Base-by-base conservation (phyloP, 2,329 filamentous ascomycete genomes). In the Coniochaeta prunicola region DNA sequence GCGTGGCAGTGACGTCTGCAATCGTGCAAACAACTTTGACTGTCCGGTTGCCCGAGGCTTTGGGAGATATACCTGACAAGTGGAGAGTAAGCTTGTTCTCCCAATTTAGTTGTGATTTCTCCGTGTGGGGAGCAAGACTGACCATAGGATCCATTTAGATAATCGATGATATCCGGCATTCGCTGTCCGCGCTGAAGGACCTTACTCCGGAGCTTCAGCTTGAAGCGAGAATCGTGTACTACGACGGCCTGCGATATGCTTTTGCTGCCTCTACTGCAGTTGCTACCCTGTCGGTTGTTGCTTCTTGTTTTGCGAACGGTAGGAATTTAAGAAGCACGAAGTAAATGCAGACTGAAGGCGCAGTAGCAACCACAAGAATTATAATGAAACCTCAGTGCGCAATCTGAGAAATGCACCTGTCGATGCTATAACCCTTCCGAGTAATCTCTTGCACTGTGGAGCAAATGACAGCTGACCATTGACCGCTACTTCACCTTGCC, bases 11-110 rank as follows among this genome's bases (percentile, higher is more conserved):
- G 36, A 83, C 83, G 0, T 85, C 84, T 9, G 79, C 84, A 7
- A 83, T 88, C 50, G 76, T 86, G 34, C 85, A 88, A 69, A 87
- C 83, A 59, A 82, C 80, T 58, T 75, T 88, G 63, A 82, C 76
- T 64, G 71, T 77, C 64, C 75, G 77, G 61, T 74, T 88, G 28
- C 79, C 80, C 5, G 70, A 73, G 61, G 82, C 77, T 63, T 71
- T 87, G 69, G 76, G 72, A 66, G 79, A 77, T 67, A 72, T 86
- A 67, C 75, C 80, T 61, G 75, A 85, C 63, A 85, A 84, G 77
- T 78, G 76, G 71, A 78, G 75, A 75, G 83, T 85, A 80, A 63
- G 76, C 59, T 59, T 31, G 56, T 45, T n/a, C 9, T 13, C 12
- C 7, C 17, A 19, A 56, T 15, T 17, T 55, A 63, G 61, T 65